Conservation (phyloP, 2,329 filamentous ascomycete genomes). For the Trichoderma sp. region DNA sequence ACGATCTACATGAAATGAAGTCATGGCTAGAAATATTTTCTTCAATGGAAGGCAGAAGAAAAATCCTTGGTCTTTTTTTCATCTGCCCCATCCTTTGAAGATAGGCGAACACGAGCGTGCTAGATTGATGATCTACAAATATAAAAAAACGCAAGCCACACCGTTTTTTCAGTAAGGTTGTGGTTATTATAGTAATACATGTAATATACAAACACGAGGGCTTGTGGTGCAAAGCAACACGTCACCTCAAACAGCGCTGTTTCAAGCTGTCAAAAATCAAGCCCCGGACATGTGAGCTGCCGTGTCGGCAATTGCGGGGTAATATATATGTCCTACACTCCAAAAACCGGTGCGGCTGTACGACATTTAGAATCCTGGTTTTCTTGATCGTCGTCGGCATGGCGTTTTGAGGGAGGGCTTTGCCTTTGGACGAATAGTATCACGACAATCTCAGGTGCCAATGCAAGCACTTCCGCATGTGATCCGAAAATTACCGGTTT, state of each 20-base stretch:
- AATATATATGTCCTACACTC: not conserved
- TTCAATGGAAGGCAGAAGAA: not conserved
- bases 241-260: not conserved
- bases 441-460: not conserved
- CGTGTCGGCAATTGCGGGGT: constrained; percentile 3
- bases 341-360: not conserved
- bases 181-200: not conserved
- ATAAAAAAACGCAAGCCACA: not conserved
- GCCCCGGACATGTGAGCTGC: not conserved
- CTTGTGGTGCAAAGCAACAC: not conserved
- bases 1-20: constrained; percentile 5
- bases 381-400: not conserved
- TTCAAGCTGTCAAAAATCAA: not conserved
- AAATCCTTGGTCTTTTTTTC: not conserved
- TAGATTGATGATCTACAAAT: not conserved
- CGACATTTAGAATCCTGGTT: not conserved
- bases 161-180: not conserved
- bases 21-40: not conserved
- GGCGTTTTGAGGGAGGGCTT: not conserved
- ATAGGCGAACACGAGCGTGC: not conserved
- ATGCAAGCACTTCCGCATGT: not conserved
- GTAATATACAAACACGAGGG: not conserved
- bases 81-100: not conserved
- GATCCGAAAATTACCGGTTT: not conserved
- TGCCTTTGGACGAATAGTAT: not conserved